phyloP scores from a whole-genome alignment of 2,329 filamentous ascomycete species.

The Colletotrichum magnum region DNA sequence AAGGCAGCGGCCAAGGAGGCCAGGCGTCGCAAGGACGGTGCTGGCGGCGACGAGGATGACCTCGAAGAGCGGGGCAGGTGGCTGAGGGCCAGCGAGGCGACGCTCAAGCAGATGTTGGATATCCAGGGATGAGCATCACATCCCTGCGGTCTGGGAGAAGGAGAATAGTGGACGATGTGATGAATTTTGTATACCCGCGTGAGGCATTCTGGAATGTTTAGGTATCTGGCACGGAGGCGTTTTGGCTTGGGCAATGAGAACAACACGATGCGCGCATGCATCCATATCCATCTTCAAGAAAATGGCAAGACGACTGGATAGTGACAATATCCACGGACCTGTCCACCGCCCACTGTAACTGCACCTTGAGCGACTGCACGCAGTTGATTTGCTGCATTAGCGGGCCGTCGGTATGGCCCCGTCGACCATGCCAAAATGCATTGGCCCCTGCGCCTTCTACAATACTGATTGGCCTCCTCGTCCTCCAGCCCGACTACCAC shows the following conservation, averaged over 20 bases:
- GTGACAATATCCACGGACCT: background rate
- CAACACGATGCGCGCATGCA: background rate
- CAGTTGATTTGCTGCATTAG: slow-evolving; percentile 5
- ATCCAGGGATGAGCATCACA: slow-evolving; percentile 55
- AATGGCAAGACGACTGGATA: too few relatives aligned
- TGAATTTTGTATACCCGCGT: slow-evolving; percentile 32
- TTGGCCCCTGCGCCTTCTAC: background rate
- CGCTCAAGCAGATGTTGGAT: slow-evolving; percentile 74
- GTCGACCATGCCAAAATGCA: background rate
- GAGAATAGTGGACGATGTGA: slow-evolving; percentile 7
- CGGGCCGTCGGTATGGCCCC: slow-evolving; percentile 8
- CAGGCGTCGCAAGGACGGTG: slow-evolving; percentile 75
- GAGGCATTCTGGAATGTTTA: slow-evolving; percentile 15
- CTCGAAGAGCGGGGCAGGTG: slow-evolving; percentile 82
- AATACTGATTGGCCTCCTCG: slow-evolving; percentile 7
- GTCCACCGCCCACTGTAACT: background rate
- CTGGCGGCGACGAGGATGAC: slow-evolving; percentile 78
- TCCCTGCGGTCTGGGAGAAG: background rate
- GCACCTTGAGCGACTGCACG: too few relatives aligned
- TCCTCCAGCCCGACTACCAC: background rate
- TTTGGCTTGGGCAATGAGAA: background rate
- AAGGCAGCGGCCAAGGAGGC: slow-evolving; percentile 80
- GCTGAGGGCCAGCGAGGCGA: slow-evolving; percentile 78
- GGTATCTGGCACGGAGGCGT: slow-evolving; percentile 8
- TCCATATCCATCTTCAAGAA: too few relatives aligned